phyloP scores from a whole-genome alignment of 2,329 filamentous ascomycete species.

The Stemphylium lycopersici region DNA sequence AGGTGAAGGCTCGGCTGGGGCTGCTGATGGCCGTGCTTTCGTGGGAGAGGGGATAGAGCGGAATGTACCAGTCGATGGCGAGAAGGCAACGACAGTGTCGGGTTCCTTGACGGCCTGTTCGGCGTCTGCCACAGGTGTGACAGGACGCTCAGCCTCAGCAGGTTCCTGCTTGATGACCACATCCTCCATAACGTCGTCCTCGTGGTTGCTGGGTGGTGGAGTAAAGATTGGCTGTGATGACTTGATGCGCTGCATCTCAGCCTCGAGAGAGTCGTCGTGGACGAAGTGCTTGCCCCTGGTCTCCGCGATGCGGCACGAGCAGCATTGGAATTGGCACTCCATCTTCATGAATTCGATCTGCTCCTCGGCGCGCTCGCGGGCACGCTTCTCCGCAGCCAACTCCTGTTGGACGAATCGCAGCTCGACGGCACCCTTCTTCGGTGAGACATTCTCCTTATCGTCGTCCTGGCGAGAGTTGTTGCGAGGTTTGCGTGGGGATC shows the following conservation, averaged over 20 bases:
- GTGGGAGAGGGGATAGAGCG: slow-evolving; percentile 39
- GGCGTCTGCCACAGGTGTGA: slow-evolving; percentile 30
- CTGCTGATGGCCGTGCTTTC: slow-evolving; percentile 24
- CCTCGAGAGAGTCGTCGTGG: slow-evolving; percentile 44
- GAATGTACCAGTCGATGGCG: slow-evolving; percentile 49
- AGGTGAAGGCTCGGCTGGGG: slow-evolving; percentile 23
- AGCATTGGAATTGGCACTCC: slow-evolving; percentile 73
- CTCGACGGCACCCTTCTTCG: slow-evolving; percentile 54
- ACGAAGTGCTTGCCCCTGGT: slow-evolving; percentile 48
- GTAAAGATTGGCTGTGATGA: slow-evolving; percentile 62
- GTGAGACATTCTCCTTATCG: slow-evolving; percentile 56
- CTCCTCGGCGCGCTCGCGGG: slow-evolving; percentile 72
- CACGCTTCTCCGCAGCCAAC: slow-evolving; percentile 59
- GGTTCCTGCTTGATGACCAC: slow-evolving; percentile 31
- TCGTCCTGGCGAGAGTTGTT: slow-evolving; percentile 50
- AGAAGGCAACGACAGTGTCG: slow-evolving; percentile 41
- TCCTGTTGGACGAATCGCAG: slow-evolving; percentile 58
- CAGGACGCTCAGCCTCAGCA: slow-evolving; percentile 22
- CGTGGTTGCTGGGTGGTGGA: slow-evolving; percentile 68
- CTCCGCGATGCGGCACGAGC: slow-evolving; percentile 60
- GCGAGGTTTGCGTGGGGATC: slow-evolving; percentile 55
- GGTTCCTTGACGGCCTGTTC: slow-evolving; percentile 8
- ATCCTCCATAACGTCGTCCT: slow-evolving; percentile 49
- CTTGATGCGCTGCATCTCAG: slow-evolving; percentile 48
- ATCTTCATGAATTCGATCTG: slow-evolving; percentile 77